phyloP scores from a whole-genome alignment of 352 stramenopile species.

The Pythium brachiatum region DNA sequence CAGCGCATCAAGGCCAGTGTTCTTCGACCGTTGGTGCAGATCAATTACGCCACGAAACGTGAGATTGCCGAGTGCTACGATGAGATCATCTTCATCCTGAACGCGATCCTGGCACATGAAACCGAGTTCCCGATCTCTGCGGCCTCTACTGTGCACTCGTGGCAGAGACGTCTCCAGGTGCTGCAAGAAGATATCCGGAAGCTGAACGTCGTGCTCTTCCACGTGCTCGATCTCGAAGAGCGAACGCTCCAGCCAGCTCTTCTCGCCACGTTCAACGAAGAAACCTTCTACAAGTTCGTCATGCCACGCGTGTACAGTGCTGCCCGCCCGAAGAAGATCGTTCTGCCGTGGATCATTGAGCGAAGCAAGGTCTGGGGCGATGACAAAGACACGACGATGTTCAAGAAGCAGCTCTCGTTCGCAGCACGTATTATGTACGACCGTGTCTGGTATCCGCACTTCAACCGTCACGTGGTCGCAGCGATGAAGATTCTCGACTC shows the following conservation, averaged over 20 bases:
- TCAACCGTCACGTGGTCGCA: constrained; percentile 56
- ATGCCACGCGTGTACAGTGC: constrained; percentile 71
- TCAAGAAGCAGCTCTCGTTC: constrained; percentile 74
- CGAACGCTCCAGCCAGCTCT: constrained; percentile 54
- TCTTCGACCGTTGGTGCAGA: constrained; percentile 50
- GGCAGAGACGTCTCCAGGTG: constrained; percentile 40
- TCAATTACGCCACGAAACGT: constrained; percentile 52
- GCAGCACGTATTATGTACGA: constrained; percentile 76
- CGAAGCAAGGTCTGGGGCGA: constrained; percentile 69
- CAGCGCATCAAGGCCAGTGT: constrained; percentile 64
- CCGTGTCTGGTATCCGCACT: constrained; percentile 76
- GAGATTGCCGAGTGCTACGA: constrained; percentile 67
- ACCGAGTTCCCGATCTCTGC: constrained; percentile 45
- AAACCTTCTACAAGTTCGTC: constrained; percentile 70
- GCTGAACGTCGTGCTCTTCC: constrained; percentile 66
- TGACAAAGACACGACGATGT: constrained; percentile 49
- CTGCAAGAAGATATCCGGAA: constrained; percentile 73
- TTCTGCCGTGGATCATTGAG: constrained; percentile 83
- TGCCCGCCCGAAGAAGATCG: constrained; percentile 59
- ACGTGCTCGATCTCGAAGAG: constrained; percentile 70
- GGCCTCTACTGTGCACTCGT: constrained; percentile 42
- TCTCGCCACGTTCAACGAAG: constrained; percentile 62
- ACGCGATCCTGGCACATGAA: constrained; percentile 58
- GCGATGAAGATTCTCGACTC: constrained; percentile 72
- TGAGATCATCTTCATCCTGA: constrained; percentile 59